Evolutionary conservation across 257 asterid species (phyloP).

Genomic region (Oldenlandia corymbosa): DNA sequence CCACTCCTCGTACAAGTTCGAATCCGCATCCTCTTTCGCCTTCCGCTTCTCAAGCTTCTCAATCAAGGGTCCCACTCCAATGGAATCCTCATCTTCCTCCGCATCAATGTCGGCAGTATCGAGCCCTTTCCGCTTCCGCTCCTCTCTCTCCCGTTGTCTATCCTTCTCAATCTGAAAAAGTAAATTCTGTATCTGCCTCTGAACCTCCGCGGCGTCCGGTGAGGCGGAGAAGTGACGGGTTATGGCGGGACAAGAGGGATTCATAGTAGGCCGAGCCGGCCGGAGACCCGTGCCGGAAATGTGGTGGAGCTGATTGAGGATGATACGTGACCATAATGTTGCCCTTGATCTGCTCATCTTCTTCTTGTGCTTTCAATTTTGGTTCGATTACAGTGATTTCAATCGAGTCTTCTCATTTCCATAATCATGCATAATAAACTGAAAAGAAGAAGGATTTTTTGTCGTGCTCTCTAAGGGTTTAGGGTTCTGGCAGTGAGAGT

Average conservation of each 20-base stretch:
- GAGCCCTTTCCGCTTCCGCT: constrained; percentile 46
- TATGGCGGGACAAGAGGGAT: not conserved
- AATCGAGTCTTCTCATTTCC: constrained; percentile 4
- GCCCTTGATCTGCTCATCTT: constrained; percentile 6
- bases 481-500: not conserved
- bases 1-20: constrained; percentile 45
- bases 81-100: constrained; percentile 47
- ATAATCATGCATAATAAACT: not conserved
- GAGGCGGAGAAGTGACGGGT: constrained; percentile 16
- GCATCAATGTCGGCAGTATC: constrained; percentile 49
- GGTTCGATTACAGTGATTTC: constrained; percentile 8
- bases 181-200: constrained; percentile 34
- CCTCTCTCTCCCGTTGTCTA: constrained; percentile 45
- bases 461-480: no score
- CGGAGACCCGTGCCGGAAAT: constrained; percentile 1
- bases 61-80: constrained; percentile 41
- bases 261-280: not conserved
- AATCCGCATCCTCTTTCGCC: constrained; percentile 19
- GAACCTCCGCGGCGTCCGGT: constrained; percentile 6
- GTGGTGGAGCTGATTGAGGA: constrained; percentile 17
- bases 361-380: not conserved
- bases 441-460: constrained; percentile 1
- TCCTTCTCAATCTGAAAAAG: constrained; percentile 33
- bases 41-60: constrained; percentile 49
- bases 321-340: constrained; percentile 14